phyloP scores from a whole-genome alignment of 805 yeast species.

The Starmerella sirachaensis region DNA sequence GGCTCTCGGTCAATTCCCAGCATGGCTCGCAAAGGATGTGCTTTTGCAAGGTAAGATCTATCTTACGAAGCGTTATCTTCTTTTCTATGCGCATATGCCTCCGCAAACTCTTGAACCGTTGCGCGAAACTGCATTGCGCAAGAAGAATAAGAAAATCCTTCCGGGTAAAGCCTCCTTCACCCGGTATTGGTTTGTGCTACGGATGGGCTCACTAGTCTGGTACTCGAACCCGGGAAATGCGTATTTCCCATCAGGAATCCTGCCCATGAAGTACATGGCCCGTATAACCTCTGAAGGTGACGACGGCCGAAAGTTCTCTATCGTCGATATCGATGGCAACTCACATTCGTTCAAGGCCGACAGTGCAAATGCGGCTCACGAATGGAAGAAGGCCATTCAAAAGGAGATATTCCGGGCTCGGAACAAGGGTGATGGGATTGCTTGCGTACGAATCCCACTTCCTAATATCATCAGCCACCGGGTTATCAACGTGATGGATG shows the following conservation, averaged over 20 bases:
- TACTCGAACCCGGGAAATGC: slow-evolving; percentile 62
- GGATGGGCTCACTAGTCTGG: slow-evolving; percentile 54
- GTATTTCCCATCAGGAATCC: slow-evolving; percentile 70
- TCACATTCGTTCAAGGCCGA: slow-evolving; percentile 63
- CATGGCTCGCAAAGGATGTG: slow-evolving; percentile 71
- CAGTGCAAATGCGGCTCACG: slow-evolving; percentile 55
- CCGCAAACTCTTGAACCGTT: slow-evolving; percentile 34
- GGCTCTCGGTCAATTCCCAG: slow-evolving; percentile 7
- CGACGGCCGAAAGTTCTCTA: slow-evolving; percentile 39
- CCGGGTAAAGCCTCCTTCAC: slow-evolving; percentile 28
- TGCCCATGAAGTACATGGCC: slow-evolving; percentile 56
- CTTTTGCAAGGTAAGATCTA: slow-evolving; percentile 76
- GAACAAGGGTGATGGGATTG: slow-evolving; percentile 57
- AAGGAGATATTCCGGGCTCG: slow-evolving; percentile 66
- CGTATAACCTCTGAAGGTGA: slow-evolving; percentile 40
- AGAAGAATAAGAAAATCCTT: slow-evolving; percentile 28
- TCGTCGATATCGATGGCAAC: slow-evolving; percentile 44
- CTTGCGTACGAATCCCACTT: slow-evolving; percentile 65
- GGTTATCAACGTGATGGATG: slow-evolving; percentile 42
- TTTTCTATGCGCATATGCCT: slow-evolving; percentile 74
- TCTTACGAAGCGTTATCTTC: slow-evolving; percentile 48
- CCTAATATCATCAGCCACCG: slow-evolving; percentile 53
- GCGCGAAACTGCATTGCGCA: slow-evolving; percentile 40
- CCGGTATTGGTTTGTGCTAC: slow-evolving; percentile 71
- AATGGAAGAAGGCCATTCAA: slow-evolving; percentile 67